These are phyloP conservation scores for Solanum tarijense DNA, from an alignment of 257 asterid genomes.

Conservation along the genomic window DNA sequence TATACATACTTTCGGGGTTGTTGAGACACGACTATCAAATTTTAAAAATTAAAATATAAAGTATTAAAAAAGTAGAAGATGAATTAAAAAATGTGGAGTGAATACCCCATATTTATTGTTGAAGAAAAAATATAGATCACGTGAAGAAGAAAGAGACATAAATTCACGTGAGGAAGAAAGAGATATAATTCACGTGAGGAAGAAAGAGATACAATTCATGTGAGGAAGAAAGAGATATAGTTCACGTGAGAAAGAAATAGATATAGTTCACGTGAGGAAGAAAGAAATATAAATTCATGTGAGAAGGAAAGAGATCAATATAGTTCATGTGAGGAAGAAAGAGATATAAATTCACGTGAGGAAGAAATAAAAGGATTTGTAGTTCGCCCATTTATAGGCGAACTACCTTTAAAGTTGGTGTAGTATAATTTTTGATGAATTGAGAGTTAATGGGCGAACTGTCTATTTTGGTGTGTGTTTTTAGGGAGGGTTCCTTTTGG, in stretches of 20 bases:
- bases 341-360: not conserved
- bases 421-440: not conserved
- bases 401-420: not conserved
- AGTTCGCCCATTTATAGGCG: too few species aligned
- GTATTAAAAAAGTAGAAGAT: not conserved
- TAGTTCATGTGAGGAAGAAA: not conserved
- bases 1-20: not conserved
- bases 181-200: too few species aligned
- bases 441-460: not conserved
- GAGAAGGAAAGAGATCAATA: not conserved
- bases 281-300: not conserved
- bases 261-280: not conserved
- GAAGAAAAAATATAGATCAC: not conserved
- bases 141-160: not conserved
- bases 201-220: too few species aligned
- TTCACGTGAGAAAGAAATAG: too few species aligned
- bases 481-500: not conserved
- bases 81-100: not conserved
- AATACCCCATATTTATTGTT: too few species aligned
- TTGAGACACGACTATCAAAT: not conserved
- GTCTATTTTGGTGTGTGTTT: not conserved
- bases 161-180: not conserved
- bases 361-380: not conserved
- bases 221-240: too few species aligned
- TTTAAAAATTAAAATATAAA: too few species aligned